These are phyloP conservation scores for Mariannaea sp. DNA, from an alignment of 2,329 filamentous ascomycete genomes.

Conservation along the genomic window DNA sequence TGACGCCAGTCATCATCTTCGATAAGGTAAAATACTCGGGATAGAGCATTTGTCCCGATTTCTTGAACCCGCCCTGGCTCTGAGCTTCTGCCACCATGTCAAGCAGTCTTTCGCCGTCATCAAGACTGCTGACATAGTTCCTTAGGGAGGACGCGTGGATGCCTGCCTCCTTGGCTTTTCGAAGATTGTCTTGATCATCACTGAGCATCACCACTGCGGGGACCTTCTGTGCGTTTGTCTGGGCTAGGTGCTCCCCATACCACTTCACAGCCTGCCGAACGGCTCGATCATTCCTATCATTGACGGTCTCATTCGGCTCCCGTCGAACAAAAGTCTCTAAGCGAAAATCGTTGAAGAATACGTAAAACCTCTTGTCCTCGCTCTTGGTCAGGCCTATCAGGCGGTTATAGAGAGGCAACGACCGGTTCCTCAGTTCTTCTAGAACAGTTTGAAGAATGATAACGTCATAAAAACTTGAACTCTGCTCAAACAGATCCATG, in stretches of 20 bases:
- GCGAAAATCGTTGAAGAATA: constrained; percentile 99
- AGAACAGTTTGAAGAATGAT: constrained; percentile 94
- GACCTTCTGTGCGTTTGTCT: constrained; percentile 62
- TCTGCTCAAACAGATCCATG: constrained; percentile 96
- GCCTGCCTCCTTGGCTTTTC: constrained; percentile 76
- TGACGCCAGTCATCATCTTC: constrained; percentile 92
- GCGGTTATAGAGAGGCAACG: constrained; percentile 91
- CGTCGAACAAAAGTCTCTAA: constrained; percentile 86
- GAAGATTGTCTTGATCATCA: constrained; percentile 86
- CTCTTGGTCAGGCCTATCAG: constrained; percentile 89
- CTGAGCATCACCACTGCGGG: constrained; percentile 91
- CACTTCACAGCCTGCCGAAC: constrained; percentile 85
- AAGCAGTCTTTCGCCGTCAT: constrained; percentile 81
- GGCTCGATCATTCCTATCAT: constrained; percentile 94
- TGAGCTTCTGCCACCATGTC: constrained; percentile 90
- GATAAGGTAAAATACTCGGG: constrained; percentile 88
- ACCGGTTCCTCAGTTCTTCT: constrained; percentile 93
- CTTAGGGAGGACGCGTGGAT: constrained; percentile 70
- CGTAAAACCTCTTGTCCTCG: constrained; percentile 95
- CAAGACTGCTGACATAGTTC: constrained; percentile 82
- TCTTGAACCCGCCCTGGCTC: constrained; percentile 68
- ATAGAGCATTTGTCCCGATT: constrained; percentile 74
- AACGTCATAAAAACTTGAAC: constrained; percentile 93
- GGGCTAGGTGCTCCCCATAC: constrained; percentile 82
- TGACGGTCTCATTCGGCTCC: constrained; percentile 81